These are phyloP conservation scores for Calocera viscosa DNA, from an alignment of 768 basidiomycete species.

Conservation along the genomic window DNA sequence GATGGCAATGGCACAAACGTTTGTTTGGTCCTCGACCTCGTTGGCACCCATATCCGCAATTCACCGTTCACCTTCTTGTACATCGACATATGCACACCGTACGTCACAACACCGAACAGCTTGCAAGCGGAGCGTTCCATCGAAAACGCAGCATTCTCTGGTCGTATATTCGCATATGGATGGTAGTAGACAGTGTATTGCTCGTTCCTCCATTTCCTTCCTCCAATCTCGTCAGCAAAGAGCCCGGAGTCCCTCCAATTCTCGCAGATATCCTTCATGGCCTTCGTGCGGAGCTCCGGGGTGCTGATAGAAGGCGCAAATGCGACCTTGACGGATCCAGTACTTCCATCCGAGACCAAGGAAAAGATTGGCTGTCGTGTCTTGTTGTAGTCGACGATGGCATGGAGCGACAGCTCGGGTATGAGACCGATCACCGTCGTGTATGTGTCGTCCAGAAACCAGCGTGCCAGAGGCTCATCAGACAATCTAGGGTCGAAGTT, in stretches of 20 bases:
- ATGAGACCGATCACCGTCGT: neutral
- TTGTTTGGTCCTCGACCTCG: constrained; percentile 70
- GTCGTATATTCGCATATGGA: constrained; percentile 40
- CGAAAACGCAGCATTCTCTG: constrained; percentile 61
- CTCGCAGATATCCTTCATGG: constrained; percentile 55
- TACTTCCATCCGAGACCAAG: neutral
- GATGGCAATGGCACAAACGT: constrained; percentile 44
- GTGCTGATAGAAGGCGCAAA: constrained; percentile 44
- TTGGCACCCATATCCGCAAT: constrained; percentile 75
- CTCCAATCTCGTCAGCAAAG: constrained; percentile 55
- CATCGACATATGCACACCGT: constrained; percentile 82
- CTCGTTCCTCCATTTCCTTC: constrained; percentile 75
- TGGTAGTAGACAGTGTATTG: constrained; percentile 63
- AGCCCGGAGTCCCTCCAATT: constrained; percentile 58
- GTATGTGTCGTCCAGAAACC: constrained; percentile 1
- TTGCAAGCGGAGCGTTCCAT: constrained; percentile 84
- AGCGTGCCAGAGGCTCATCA: neutral
- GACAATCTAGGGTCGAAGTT: neutral
- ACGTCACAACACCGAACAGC: constrained; percentile 80
- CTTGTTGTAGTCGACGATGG: neutral
- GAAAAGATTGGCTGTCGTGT: neutral
- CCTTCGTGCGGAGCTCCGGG: constrained; percentile 45
- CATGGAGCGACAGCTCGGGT: neutral
- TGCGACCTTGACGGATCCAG: constrained; percentile 26
- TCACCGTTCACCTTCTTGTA: constrained; percentile 36